Conservation (phyloP, 768 basidiomycete species). For the Phlebiopsis flavidoalba region DNA sequence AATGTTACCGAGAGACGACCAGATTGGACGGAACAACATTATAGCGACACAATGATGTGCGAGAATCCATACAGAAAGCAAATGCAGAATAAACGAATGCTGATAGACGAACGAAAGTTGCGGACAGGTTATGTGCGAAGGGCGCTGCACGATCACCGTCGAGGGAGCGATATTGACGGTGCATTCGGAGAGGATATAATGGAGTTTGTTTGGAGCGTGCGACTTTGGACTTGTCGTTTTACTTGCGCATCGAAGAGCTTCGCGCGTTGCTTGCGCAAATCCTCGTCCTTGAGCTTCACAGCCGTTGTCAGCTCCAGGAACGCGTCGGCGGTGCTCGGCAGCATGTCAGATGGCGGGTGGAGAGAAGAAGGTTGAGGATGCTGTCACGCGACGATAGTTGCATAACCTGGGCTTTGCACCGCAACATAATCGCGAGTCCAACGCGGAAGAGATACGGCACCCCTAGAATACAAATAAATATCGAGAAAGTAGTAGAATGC, state of each 20-base stretch:
- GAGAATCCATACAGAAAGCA: neutral
- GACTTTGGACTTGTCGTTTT: slow-evolving; percentile 49
- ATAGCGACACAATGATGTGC: neutral
- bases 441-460: slow-evolving; percentile 71
- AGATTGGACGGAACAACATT: neutral
- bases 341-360: slow-evolving; percentile 44
- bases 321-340: slow-evolving; percentile 57
- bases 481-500: too few relatives aligned
- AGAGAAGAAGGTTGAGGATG: slow-evolving; percentile 42
- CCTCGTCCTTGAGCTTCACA: slow-evolving; percentile 75
- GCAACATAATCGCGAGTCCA: slow-evolving; percentile 58
- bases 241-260: slow-evolving; percentile 68
- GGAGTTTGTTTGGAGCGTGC: slow-evolving; percentile 8
- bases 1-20: neutral
- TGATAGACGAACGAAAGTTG: neutral
- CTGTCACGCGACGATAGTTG: slow-evolving; percentile 42
- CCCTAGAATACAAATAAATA: slow-evolving; percentile 35
- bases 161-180: slow-evolving; percentile 24
- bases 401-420: slow-evolving; percentile 55
- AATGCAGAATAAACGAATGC: neutral
- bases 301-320: slow-evolving; percentile 58
- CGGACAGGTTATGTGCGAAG: neutral
- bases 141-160: neutral
- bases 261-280: slow-evolving; percentile 65
- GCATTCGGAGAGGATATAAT: neutral